A percentile compares a stretch with the other conserved stretches of the same genome.
phyloP scores from a whole-genome alignment of 2,329 filamentous ascomycete species.

The Claviceps pazoutovae region DNA sequence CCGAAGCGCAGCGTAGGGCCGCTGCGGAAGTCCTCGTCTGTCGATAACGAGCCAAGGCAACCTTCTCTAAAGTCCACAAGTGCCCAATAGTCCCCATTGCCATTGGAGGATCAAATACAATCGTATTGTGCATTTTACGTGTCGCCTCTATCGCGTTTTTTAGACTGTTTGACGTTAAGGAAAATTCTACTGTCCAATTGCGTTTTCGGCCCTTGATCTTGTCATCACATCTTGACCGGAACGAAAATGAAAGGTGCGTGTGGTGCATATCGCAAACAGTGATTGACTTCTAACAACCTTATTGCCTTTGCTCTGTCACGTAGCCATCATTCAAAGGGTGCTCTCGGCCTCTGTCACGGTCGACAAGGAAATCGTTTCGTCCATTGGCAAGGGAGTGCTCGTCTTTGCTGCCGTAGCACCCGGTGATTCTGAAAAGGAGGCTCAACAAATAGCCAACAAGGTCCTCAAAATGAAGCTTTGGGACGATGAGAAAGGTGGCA shows the following conservation, averaged over 20 bases:
- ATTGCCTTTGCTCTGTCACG: neutral
- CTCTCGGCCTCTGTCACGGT: slow-evolving; percentile 93
- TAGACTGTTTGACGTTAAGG: neutral
- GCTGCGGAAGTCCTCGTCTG: no score
- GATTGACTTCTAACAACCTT: neutral
- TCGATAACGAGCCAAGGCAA: neutral
- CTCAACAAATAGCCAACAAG: slow-evolving; percentile 69
- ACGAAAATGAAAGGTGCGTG: slow-evolving; percentile 8
- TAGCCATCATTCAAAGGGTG: slow-evolving; percentile 86
- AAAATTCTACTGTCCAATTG: no score
- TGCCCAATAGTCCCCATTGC: neutral
- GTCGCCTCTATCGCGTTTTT: neutral
- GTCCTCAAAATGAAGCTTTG: slow-evolving; percentile 83
- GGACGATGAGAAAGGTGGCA: slow-evolving; percentile 63
- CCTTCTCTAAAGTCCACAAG: neutral
- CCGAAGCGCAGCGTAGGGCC: no score
- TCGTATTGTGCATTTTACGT: neutral
- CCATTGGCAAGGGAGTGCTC: slow-evolving; percentile 78
- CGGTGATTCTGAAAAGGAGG: slow-evolving; percentile 80
- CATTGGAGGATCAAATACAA: neutral
- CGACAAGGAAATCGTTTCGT: slow-evolving; percentile 77
- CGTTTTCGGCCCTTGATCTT: neutral
- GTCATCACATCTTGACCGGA: neutral
- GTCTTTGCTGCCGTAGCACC: slow-evolving; percentile 86
- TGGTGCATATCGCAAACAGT: neutral